Base-by-base conservation (phyloP, 1,284 basidiomycete genomes). In the Fomitopsis betulina region DNA sequence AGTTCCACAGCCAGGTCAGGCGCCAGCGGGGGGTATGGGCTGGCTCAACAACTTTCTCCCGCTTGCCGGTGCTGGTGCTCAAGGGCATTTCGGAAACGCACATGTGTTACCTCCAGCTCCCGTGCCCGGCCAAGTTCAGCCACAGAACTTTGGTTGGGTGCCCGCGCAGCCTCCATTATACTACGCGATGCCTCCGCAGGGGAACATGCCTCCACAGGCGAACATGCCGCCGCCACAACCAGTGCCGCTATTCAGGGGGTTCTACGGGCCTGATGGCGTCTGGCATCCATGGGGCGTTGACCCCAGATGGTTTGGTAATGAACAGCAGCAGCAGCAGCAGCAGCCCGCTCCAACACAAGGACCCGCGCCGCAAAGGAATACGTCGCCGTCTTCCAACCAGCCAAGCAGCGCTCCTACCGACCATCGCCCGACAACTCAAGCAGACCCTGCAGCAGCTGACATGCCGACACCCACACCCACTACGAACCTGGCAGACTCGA, bases 231-330 rank as follows among this genome's bases (percentile, higher is more conserved):
- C 65, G 32, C 72, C 65, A 37, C 67, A 67, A 21, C 71, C 71
- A 27, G 60, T 74, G n/a, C 71, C 70, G 39, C 68, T 66, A 6
- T 71, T 73, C 55, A 63, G 71, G 59, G 87, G 87, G 6, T 89
- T 87, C 62, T 73, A 78, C 39, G 85, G 84, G 3, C 86, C 86
- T 17, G 80, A 78, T 39, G 83, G 80, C n/a, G 75, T 72, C 19
- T 88, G 85, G 84, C 82, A 82, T 57, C 79, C 78, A 25, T 89
- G 86, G 86, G 74, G 73, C 40, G 61, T 73, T 27, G 73, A 76
- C 59, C 74, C 61, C 1, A 53, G 43, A 12, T 55, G 52, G 53
- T 54, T 58, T 23, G 57, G 49, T 33, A 33, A 57, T 40, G 10
- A 38, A n/a, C 19, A 6, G 2, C 54, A 54, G 23, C 52, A 56